phyloP scores from a whole-genome alignment of 768 basidiomycete species.

The Tubosaeta brunneosetosa region DNA sequence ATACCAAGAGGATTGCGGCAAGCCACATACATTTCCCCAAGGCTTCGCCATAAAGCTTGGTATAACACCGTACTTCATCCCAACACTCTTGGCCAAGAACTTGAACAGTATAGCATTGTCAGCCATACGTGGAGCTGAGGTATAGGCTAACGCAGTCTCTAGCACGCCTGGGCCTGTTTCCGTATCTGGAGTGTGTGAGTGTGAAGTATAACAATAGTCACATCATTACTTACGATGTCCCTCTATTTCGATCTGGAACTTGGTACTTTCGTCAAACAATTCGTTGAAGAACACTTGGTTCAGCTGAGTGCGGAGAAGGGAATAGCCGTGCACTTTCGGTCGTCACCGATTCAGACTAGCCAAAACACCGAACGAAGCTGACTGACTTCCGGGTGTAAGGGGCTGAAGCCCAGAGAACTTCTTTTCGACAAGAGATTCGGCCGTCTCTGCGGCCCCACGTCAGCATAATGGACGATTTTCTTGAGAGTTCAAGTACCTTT shows the following conservation, averaged over 20 bases:
- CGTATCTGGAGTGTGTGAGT: slow-evolving; percentile 52
- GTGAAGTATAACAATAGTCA: background rate
- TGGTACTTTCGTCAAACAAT: slow-evolving; percentile 68
- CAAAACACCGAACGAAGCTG: background rate
- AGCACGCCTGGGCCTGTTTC: slow-evolving; percentile 89
- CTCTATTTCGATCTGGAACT: slow-evolving; percentile 80
- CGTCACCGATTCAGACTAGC: slow-evolving; percentile 3
- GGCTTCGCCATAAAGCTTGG: slow-evolving; percentile 99
- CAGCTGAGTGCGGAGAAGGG: slow-evolving; percentile 82
- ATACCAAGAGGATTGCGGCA: background rate
- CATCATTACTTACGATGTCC: slow-evolving; percentile 61
- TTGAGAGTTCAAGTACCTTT: slow-evolving; percentile 50
- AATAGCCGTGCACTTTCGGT: slow-evolving; percentile 89
- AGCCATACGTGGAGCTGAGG: slow-evolving; percentile 72
- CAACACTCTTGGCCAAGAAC: slow-evolving; percentile 84
- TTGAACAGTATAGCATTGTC: slow-evolving; percentile 95
- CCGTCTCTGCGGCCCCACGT: slow-evolving; percentile 57
- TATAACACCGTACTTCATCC: slow-evolving; percentile 81
- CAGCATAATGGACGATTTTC: background rate
- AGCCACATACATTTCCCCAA: slow-evolving; percentile 73
- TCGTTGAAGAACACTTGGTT: slow-evolving; percentile 89
- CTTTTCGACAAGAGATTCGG: slow-evolving; percentile 71
- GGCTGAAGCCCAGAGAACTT: slow-evolving; percentile 69
- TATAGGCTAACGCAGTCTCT: slow-evolving; percentile 86
- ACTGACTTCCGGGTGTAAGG: slow-evolving; percentile 89